Conservation (phyloP, 352 stramenopile species). For the Elongisporangium undulatum region DNA sequence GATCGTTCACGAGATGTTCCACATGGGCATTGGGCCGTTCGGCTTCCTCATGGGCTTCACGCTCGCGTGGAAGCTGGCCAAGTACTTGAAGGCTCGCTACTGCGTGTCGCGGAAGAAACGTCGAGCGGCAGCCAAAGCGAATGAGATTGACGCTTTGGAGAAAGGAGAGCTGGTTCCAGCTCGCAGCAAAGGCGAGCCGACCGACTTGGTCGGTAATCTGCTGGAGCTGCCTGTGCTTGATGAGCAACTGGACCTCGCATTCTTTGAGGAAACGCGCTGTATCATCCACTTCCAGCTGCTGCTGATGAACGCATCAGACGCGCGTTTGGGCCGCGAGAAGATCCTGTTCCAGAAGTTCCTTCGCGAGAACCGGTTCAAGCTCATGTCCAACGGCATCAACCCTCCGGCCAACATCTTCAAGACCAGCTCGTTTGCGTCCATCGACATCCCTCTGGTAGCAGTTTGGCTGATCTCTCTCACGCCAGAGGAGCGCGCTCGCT, state of each 20-base stretch:
- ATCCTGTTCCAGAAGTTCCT: constrained; percentile 93
- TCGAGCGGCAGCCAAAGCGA: neutral
- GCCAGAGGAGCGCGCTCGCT: constrained; percentile 77
- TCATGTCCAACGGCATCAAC: constrained; percentile 91
- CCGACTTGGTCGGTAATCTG: constrained; percentile 62
- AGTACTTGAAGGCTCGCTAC: constrained; percentile 53
- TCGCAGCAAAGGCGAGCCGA: neutral
- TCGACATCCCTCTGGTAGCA: constrained; percentile 88
- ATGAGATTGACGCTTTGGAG: constrained; percentile 8
- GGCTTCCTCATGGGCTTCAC: constrained; percentile 63
- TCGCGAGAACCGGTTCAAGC: constrained; percentile 92
- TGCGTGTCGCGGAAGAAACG: constrained; percentile 16
- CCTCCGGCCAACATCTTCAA: constrained; percentile 89
- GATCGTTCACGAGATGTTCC: constrained; percentile 37
- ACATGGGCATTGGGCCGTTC: constrained; percentile 43
- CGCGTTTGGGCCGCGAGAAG: constrained; percentile 82
- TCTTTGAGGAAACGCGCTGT: constrained; percentile 87
- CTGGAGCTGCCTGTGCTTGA: constrained; percentile 66
- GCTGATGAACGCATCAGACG: constrained; percentile 84
- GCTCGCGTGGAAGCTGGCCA: constrained; percentile 33
- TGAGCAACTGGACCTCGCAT: constrained; percentile 67
- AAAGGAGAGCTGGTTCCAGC: constrained; percentile 1
- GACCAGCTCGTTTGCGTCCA: constrained; percentile 83
- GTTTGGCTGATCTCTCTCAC: constrained; percentile 88
- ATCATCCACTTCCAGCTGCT: constrained; percentile 92